These are phyloP conservation scores for Delonix regia DNA, from an alignment of 306 rosid genomes.

Conservation along the genomic window DNA sequence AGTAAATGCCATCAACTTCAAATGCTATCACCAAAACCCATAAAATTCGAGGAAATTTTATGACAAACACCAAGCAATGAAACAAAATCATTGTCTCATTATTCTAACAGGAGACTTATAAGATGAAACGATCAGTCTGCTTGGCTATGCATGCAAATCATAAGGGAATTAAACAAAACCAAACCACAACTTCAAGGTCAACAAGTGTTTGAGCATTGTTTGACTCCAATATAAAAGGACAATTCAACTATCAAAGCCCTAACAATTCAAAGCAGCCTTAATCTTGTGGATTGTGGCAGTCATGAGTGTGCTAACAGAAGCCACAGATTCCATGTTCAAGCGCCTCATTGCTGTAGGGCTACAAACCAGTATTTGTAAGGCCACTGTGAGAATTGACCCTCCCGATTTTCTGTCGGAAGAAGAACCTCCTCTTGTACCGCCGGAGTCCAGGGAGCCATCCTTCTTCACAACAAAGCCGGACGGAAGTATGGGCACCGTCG, in stretches of 20 bases:
- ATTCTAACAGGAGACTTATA: background rate
- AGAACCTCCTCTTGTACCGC: background rate
- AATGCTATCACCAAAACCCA: no score
- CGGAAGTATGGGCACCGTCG: conserved; percentile 45
- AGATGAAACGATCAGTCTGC: background rate
- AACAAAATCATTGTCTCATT: no score
- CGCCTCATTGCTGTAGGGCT: conserved; percentile 19
- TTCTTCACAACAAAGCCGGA: conserved; percentile 59
- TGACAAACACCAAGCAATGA: no score
- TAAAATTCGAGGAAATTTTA: no score
- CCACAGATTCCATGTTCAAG: conserved; percentile 44
- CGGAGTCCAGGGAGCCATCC: conserved; percentile 31
- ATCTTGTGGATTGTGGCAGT: conserved; percentile 49
- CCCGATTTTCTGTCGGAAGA: background rate
- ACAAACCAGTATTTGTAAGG: conserved; percentile 54
- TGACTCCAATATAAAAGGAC: no score
- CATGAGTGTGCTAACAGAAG: conserved; percentile 45
- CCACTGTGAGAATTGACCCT: conserved; percentile 67
- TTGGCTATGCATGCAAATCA: background rate
- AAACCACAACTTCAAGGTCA: no score
- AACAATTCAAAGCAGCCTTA: conserved; percentile 40
- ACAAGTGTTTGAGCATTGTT: no score
- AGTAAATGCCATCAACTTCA: no score
- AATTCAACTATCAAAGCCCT: background rate
- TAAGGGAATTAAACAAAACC: background rate